Base-by-base conservation (phyloP, 148 eudicot genomes). In the Dianthus caryophyllus region DNA sequence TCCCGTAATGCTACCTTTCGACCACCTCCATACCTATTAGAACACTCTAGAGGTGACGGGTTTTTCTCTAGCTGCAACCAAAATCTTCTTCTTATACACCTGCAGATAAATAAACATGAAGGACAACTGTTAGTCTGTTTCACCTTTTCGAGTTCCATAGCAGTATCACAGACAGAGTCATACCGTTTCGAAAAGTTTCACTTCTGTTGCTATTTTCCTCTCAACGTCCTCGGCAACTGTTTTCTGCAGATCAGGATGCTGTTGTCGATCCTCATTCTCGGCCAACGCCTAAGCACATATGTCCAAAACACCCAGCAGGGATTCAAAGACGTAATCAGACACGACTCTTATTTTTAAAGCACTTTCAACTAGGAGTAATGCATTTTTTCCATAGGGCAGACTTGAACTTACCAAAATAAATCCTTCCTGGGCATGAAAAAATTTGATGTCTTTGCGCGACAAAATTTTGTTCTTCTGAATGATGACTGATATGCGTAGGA, bases 361-460 rank as follows among this genome's bases (percentile, higher is more conserved):
- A n/a, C n/a, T n/a, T n/a, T n/a, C n/a, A n/a, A n/a, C n/a, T n/a
- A n/a, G n/a, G n/a, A n/a, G n/a, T n/a, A n/a, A n/a, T n/a, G n/a
- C n/a, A n/a, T n/a, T n/a, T n/a, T n/a, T n/a, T n/a, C n/a, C n/a
- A n/a, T n/a, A n/a, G n/a, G n/a, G n/a, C n/a, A n/a, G n/a, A n/a
- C n/a, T n/a, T 62, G 29, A 24, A 71, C 71, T 74, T 76, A 89
- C 91, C 91, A 86, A 68, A 39, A 78, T 77, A 68, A 79, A 81
- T n/a, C 86, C 83, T 71, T 79, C 87, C 56, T 69, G 54, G 61
- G 78, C 80, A 68, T 76, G 76, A 29, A 61, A 61, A 66, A 83
- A 77, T 69, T 78, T 61, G 59, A 74, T 24, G 17, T 64, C 78
- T 65, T 70, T 78, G 47, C 74, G 56, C 38, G 69, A 59, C 67